phyloP scores from a whole-genome alignment of 2,329 filamentous ascomycete species.

The Myrmaecium sp. region DNA sequence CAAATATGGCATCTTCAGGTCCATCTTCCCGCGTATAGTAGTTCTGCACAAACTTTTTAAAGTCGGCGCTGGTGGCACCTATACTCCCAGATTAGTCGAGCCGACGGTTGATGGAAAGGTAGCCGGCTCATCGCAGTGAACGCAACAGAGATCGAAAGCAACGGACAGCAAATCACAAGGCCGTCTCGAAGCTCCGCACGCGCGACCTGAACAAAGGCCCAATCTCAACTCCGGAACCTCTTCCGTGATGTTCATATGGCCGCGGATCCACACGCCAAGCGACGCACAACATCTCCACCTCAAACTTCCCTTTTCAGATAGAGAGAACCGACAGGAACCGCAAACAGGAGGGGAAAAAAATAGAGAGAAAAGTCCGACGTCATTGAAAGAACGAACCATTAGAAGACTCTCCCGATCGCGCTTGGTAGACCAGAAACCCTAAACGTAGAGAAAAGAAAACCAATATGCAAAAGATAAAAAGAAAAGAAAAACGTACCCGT shows the following conservation, averaged over 20 bases:
- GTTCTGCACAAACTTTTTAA: conserved; percentile 19
- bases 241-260: no score
- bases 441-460: conserved; percentile 2
- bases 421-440: conserved; percentile 1
- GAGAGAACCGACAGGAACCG: background rate
- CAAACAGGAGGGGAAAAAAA: background rate
- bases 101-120: conserved; percentile 1
- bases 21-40: conserved; percentile 15
- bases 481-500: conserved; percentile 30
- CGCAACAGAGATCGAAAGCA: conserved; percentile 2
- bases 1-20: background rate
- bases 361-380: background rate
- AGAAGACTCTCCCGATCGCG: background rate
- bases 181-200: no score
- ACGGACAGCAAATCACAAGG: no score
- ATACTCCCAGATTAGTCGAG: no score
- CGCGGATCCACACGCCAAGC: no score
- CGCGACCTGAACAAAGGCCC: conserved; percentile 3
- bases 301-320: no score
- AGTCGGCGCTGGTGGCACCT: conserved; percentile 25
- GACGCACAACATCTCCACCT: no score
- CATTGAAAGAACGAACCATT: background rate
- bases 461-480: conserved; percentile 2
- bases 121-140: conserved; percentile 3
- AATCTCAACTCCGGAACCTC: background rate